Base-by-base conservation (phyloP, 169 alveolate genomes). In the Prorocentrum cordatum region DNA sequence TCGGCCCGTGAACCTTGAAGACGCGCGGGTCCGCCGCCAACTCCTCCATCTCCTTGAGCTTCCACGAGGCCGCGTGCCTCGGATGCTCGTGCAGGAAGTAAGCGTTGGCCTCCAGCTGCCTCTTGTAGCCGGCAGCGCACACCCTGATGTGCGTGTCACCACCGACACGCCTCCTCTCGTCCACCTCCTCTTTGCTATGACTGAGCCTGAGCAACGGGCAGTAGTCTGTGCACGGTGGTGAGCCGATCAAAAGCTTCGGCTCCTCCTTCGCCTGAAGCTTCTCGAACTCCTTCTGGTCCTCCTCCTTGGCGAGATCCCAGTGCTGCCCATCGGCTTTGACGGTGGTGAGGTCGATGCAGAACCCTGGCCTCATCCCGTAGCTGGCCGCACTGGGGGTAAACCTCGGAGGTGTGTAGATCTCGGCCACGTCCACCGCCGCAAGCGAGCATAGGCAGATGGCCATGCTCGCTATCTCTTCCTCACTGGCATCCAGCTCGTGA, bases 61-160 rank as follows among this genome's bases (percentile, higher is more conserved):
- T 50, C 88, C 88, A 79, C 2, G 16, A 22, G 1, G 31, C 3
- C 0, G 88, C 75, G 0, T 35, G 35, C 10, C 36, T 32, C 22
- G 88, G 88, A 29, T 18, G 77, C 66, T 79, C 89, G 26, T 79
- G 77, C 0, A 79, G 24, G 42, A 18, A 71, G 16, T 31, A 29
- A 67, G 24, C 9, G 12, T 10, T 3, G 24, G n/a, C 10, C 16
- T 24, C n/a, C 31, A 27, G n/a, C 26, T 79, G 89, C 27, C 20
- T 27, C 31, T 14, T 7, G 47, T 27, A 79, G 6, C 66, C 62
- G 0, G 35, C 42, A 1, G 32, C 27, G 24, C 70, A 29, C 0
- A 22, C 39, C 24, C 27, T 5, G 24, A 79, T 14, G 35, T 59
- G 77, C 18, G 6, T 31, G 20, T 59, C 14, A 7, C 89, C 77